Base-by-base conservation (phyloP, 1,139 yeast species). In the Schwanniomyces etchellsii region DNA sequence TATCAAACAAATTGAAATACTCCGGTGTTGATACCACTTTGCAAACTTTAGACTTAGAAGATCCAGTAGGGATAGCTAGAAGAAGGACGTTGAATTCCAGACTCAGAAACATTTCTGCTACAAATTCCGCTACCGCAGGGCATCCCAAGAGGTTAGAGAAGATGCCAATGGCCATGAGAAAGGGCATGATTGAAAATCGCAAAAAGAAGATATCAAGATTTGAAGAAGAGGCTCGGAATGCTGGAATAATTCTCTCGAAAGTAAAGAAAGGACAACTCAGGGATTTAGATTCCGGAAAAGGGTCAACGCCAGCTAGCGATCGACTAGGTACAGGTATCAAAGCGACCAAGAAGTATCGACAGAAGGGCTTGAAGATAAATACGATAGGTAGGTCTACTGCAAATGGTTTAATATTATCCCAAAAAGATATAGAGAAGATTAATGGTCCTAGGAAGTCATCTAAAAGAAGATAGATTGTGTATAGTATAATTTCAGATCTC, bases 161-260 rank as follows among this genome's bases (percentile, higher is more conserved):
- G 30, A 82, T 85, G 75, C 95, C 98, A 10, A 88, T 91, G 89
- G 55, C 72, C 14, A 77, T 86, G 67, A 70, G 96, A 35, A 83
- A 82, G 48, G 95, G 95, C 2, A 81, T 89, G 81, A 64, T 83
- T 24, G 58, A 65, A 29, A 71, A 78, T 31, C 70, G 80, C 32
- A 56, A 68, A 26, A 54, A 60, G 14, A 72, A 75, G 38, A 72
- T 79, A 21, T 50, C 60, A 5, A 74, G 74, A 46, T 72, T 69
- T 48, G 95, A 84, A 50, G 61, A 70, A 35, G 88, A 84, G 29
- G 96, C 98, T 5, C 71, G 65, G 37, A 89, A 89, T 24, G 95
- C 94, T 2, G 97, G 97, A 5, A 84, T 89, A 36, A 72, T 91
- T 14, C 62, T 89, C 31, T 70, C 88, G 3, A 77, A 69, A 46